These are phyloP conservation scores for Takashimella koratensis DNA, from an alignment of 1,284 basidiomycete species.

Conservation along the genomic window DNA sequence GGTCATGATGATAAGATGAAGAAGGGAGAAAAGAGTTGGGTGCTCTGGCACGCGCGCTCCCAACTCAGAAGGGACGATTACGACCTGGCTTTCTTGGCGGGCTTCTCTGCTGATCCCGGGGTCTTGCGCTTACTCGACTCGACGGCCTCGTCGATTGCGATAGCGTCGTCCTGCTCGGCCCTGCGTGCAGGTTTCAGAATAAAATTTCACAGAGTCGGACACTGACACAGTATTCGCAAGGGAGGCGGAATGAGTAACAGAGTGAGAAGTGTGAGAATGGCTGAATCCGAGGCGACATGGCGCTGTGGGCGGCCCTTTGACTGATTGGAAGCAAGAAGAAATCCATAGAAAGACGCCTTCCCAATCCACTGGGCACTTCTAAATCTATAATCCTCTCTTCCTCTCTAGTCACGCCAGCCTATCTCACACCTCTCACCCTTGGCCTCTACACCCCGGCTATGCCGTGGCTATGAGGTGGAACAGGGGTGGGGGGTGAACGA, in stretches of 20 bases:
- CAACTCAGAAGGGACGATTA: too few relatives aligned
- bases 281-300: background rate
- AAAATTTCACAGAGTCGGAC: background rate
- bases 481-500: background rate
- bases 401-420: background rate
- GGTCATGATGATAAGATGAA: too few relatives aligned
- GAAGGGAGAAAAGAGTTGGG: too few relatives aligned
- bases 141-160: constrained; percentile 6
- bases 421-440: background rate
- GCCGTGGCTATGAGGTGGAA: background rate
- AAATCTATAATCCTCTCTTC: background rate
- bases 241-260: background rate
- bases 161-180: background rate
- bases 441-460: constrained; percentile 11
- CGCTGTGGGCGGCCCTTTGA: too few relatives aligned
- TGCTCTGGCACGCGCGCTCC: too few relatives aligned
- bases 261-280: background rate
- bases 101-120: constrained; percentile 18
- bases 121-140: constrained; percentile 15
- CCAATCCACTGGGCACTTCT: background rate
- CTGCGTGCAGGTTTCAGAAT: constrained; percentile 2
- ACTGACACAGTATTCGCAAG: background rate
- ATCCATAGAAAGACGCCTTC: background rate
- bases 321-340: background rate
- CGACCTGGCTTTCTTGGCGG: constrained; percentile 15